Evolutionary conservation across 306 rosid genomes (phyloP).

Genomic region (Cotoneaster glaucophyllus): DNA sequence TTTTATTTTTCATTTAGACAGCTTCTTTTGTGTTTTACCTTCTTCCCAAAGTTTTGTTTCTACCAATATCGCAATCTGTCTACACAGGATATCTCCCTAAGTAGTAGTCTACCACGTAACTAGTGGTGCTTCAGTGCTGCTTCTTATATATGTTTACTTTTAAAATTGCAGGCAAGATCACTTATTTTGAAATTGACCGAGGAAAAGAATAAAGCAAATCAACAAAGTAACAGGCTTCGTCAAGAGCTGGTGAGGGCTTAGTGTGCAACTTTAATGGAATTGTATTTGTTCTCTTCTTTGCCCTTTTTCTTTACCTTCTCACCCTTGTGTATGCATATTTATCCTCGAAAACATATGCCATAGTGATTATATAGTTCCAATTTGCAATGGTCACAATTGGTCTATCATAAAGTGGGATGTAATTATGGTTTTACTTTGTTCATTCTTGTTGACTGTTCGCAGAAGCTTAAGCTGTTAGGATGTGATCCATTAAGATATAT

Average conservation of each 20-base stretch:
- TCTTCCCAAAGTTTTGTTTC: not conserved
- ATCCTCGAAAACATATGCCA: not conserved
- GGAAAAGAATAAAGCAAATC: constrained; percentile 63
- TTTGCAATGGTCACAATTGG: not conserved
- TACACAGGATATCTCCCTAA: not conserved
- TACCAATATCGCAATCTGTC: not conserved
- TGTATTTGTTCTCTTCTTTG: not conserved
- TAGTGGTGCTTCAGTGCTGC: not conserved
- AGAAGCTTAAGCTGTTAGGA: no score
- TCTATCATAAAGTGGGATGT: not conserved
- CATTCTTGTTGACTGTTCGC: not conserved
- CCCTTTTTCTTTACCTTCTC: not conserved
- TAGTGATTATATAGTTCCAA: not conserved
- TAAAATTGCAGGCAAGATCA: constrained; percentile 59
- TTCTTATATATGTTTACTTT: constrained; percentile 10
- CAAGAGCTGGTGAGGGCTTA: constrained; percentile 76
- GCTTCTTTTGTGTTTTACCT: not conserved
- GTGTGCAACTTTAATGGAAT: not conserved
- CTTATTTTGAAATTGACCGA: constrained; percentile 59
- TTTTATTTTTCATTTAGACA: not conserved
- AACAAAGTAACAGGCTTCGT: constrained; percentile 62
- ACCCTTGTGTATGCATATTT: not conserved
- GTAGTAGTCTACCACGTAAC: not conserved
- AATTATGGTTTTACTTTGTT: not conserved
- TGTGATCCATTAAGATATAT: no score